Evolutionary conservation across 345 rosid species (phyloP), one percentile per base, ranked within the genome.

Genomic region (Stellera chamaejasme): DNA sequence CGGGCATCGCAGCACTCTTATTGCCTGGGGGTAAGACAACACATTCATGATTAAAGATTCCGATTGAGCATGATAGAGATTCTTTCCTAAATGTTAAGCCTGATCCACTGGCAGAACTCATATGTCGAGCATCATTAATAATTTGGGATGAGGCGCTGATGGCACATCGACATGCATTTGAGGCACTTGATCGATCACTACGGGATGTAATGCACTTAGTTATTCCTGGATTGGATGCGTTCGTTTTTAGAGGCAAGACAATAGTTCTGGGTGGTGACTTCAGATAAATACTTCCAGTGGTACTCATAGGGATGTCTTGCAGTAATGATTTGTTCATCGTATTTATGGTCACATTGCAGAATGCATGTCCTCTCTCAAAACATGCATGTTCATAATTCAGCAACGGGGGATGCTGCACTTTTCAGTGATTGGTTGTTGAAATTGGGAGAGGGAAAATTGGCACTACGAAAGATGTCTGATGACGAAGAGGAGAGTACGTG

Each of bases 141-240:
- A n/a, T 45, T 2, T 45, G 48, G 4, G 48, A 45, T 45, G 48
- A 45, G 14, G 48, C 48, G 3, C 14, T 12, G 4, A 45, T 2
- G 48, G 11, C 14, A 11, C 4, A 45, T 12, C 1, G 14, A 3
- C 48, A 45, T 14, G 13, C n/a, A 4, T 45, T 45, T 45, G 48
- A 45, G 5, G 48, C 48, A 5, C 11, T 45, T 1, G 48, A 45
- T 12, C 3, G 15, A 3, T 7, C 48, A 1, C 11, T 45, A 0
- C 3, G 7, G 11, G 11, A 45, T 14, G 2, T 45, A 2, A 11
- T 45, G 2, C 13, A 3, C 10, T 4, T 10, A 2, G 0, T 7
- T 11, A 12, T 1, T 6, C n/a, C 13, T 0, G 11, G 1, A 1
- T 1, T 2, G 1, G 15, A 6, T 3, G 5, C 13, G 1, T 7